phyloP scores from a whole-genome alignment of 1,284 basidiomycete species.

The Entoloma clypeatum region DNA sequence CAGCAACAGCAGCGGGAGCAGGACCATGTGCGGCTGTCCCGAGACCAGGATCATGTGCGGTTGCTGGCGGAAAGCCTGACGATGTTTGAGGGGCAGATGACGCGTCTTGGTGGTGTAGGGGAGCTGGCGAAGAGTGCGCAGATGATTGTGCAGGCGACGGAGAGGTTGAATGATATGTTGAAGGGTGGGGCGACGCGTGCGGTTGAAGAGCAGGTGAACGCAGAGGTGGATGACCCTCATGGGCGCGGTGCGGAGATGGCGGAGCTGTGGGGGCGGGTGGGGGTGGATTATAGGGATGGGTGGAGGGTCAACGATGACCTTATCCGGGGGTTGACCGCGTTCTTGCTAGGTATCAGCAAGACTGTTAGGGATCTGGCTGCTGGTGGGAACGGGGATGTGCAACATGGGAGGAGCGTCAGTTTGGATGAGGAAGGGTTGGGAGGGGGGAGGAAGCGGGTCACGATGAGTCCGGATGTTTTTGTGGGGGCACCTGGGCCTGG shows the following conservation, averaged over 20 bases:
- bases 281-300: slow-evolving; percentile 66
- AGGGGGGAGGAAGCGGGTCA: slow-evolving; percentile 23
- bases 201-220: slow-evolving; percentile 67
- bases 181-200: slow-evolving; percentile 52
- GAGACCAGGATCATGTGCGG: slow-evolving; percentile 55
- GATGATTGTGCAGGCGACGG: slow-evolving; percentile 58
- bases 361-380: slow-evolving; percentile 55
- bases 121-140: slow-evolving; percentile 60
- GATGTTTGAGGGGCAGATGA: slow-evolving; percentile 65
- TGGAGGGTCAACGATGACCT: slow-evolving; percentile 71
- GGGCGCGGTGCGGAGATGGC: slow-evolving; percentile 24
- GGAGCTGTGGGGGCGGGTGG: slow-evolving; percentile 65
- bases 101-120: slow-evolving; percentile 37
- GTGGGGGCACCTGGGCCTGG: slow-evolving; percentile 10
- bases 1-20: slow-evolving; percentile 27
- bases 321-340: slow-evolving; percentile 66
- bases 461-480: slow-evolving; percentile 33
- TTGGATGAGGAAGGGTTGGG: slow-evolving; percentile 41
- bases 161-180: slow-evolving; percentile 59
- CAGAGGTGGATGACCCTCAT: slow-evolving; percentile 55
- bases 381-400: slow-evolving; percentile 24
- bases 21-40: slow-evolving; percentile 60
- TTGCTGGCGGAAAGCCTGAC: slow-evolving; percentile 65
- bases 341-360: slow-evolving; percentile 68
- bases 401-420: slow-evolving; percentile 47